Evolutionary conservation across 202 grass and related monocot genomes (phyloP), one percentile per base, ranked within the genome.

Genomic region (Schoenoplectus tabernaemontani): DNA sequence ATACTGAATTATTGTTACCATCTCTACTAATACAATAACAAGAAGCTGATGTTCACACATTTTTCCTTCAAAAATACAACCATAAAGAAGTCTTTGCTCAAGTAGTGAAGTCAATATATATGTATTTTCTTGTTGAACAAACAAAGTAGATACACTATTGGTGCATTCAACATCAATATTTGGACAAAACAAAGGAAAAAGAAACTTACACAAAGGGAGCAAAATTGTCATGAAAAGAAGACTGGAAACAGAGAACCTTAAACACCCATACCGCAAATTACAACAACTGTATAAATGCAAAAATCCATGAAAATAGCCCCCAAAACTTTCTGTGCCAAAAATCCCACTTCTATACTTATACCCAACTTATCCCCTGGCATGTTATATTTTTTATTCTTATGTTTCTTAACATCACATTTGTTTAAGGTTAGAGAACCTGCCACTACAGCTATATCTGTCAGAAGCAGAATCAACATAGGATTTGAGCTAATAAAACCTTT

Each of bases 241-340:
- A 57, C 22, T 85, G 30, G 54, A 90, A 48, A 64, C 13, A 64
- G 24, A 76, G 58, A 61, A 53, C 46, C 44, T 90, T 81, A 89
- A 76, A 98, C 41, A 57, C 87, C 79, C 80, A 92, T 67, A 83
- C 84, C 89, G 73, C 86, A 91, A 13, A 98, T 85, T 84, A 95
- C 88, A 28, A 93, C 88, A 59, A 92, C 86, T n/a, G 88, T 81
- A 15, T 87, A 98, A 72, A 94, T 83, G 61, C 89, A 89, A 61
- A 73, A 86, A 82, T 99, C 96, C 57, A 99, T 91, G 58, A 91
- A 82, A 62, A 91, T 64, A 43, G 90, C 86, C 13, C 59, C 70
- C 30, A 85, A 38, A 1, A 84, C 78, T 75, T 88, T 92, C 84
- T 90, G 91, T 42, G 88, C 37, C 32, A 99, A 63, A 28, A 92